Base-by-base conservation (phyloP, 495 filamentous ascomycete genomes). In the Saxispiralis lemnorum region DNA sequence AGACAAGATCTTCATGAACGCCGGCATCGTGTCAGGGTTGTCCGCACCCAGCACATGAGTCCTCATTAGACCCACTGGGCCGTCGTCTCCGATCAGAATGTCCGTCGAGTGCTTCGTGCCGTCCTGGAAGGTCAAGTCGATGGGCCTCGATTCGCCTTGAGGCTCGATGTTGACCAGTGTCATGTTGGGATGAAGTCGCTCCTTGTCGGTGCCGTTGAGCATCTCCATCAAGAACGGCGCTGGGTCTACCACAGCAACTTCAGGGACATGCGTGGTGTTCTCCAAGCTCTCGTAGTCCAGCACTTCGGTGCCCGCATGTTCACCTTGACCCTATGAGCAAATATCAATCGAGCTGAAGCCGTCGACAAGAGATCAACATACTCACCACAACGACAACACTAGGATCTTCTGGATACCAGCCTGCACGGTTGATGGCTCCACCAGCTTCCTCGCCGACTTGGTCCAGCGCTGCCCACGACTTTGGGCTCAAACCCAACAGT, bases 141-240 rank as follows among this genome's bases (percentile, higher is more conserved):
- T 30, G 11, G 39, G 39, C 12, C 30, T 19, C 19, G 39, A 32
- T 14, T 42, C 28, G 12, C 7, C 9, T 18, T 33, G 39, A 16
- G 9, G 31, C 24, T 42, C 34, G 24, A 42, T 32, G 12, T 42
- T 19, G 13, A 42, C 7, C 39, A 42, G 20, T n/a, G 39, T 42
- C 39, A 32, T 42, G 28, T 42, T 42, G 20, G 39, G 24, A 12
- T 42, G 39, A 2, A 42, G 39, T 17, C 39, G 39, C 12, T 33
- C 14, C 28, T 14, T 3, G 7, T 42, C 39, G 2, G 39, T 42
- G 2, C 39, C 39, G 28, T 42, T 42, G 7, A 42, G 39, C 39
- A 42, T 42, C 28, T 42, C 20, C 39, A 42, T 42, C 21, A 42
- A 21, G 12, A 42, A 42, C 16, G 39, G 39, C 7, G 39, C 39